phyloP scores from a whole-genome alignment of 805 yeast species.

The Diddensiella caesifluorescens region DNA sequence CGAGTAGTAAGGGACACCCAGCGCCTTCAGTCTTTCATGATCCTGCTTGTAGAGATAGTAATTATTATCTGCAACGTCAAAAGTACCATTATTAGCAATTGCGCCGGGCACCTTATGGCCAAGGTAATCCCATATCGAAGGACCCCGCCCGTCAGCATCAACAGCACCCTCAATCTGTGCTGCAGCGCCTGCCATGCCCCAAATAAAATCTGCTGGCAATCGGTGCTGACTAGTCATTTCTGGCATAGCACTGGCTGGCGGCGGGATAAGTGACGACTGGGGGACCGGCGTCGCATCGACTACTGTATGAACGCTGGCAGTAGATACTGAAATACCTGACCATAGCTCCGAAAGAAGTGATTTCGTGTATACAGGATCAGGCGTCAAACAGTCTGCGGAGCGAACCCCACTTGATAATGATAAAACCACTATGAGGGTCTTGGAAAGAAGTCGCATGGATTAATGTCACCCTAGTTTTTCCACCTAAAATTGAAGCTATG shows the following conservation, averaged over 20 bases:
- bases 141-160: constrained; percentile 33
- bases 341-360: constrained; percentile 11
- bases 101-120: constrained; percentile 16
- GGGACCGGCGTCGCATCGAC: constrained; percentile 13
- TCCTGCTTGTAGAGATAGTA: constrained; percentile 35
- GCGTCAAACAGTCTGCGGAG: no score
- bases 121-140: constrained; percentile 27
- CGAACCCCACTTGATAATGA: no score
- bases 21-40: constrained; percentile 30
- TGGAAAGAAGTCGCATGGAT: no score
- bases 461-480: no score
- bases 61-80: constrained; percentile 32
- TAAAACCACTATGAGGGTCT: no score
- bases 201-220: constrained; percentile 14
- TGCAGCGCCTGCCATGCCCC: constrained; percentile 34
- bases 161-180: constrained; percentile 36
- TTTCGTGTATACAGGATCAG: constrained; percentile 1
- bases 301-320: constrained; percentile 11
- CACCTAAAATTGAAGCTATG: no score
- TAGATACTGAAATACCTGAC: constrained; percentile 10
- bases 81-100: constrained; percentile 16
- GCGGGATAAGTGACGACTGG: constrained; percentile 4
- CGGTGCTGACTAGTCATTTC: not conserved
- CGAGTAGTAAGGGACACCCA: constrained; percentile 32
- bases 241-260: constrained; percentile 12